These are phyloP conservation scores for Cynanchum wilfordii DNA, from an alignment of 257 asterid genomes.

Conservation along the genomic window DNA sequence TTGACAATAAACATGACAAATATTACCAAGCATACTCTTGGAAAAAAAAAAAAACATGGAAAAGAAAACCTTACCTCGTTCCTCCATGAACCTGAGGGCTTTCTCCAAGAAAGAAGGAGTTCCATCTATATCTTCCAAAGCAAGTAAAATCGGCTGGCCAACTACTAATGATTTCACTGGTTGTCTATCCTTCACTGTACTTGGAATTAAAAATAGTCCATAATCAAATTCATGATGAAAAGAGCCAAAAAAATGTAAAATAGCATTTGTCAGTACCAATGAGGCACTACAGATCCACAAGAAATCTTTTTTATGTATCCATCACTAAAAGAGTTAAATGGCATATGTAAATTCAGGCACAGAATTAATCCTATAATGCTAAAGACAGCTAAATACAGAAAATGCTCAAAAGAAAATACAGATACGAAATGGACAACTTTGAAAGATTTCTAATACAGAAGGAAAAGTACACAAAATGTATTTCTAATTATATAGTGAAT, in stretches of 20 bases:
- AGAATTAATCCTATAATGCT: neutral
- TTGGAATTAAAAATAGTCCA: neutral
- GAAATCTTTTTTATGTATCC: neutral
- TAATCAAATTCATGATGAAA: constrained; percentile 11
- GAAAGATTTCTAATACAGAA: neutral
- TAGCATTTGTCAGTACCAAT: neutral
- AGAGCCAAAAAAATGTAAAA: neutral
- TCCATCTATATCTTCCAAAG: constrained; percentile 95
- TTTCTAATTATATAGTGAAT: neutral
- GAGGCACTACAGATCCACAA: neutral
- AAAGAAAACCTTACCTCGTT: constrained; percentile 51
- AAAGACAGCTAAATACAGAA: neutral
- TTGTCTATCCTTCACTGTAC: constrained; percentile 69
- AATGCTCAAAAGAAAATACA: neutral
- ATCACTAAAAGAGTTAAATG: neutral
- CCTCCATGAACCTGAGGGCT: constrained; percentile 90
- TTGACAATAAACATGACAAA: neutral
- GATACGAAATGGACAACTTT: neutral
- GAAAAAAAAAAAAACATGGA: neutral
- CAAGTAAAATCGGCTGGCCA: constrained; percentile 95
- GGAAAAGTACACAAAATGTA: neutral
- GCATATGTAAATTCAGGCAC: neutral
- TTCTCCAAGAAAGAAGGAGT: constrained; percentile 96
- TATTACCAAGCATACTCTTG: neutral
- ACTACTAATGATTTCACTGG: constrained; percentile 67